phyloP scores from a whole-genome alignment of 768 basidiomycete genomes.

The Agrocybe praecox region DNA sequence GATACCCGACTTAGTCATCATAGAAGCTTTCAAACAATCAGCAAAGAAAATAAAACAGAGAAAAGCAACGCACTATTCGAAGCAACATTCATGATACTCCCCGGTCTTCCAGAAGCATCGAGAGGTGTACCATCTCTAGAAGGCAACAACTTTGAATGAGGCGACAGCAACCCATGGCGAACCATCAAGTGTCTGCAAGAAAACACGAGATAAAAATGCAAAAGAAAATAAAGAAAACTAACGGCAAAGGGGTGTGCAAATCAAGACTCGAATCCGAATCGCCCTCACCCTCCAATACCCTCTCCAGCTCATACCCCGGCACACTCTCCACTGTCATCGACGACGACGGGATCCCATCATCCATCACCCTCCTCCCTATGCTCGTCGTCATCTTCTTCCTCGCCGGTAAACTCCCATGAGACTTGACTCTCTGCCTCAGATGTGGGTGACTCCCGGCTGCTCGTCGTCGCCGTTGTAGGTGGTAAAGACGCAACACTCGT shows the following conservation, averaged over 20 bases:
- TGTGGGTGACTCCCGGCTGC: too few relatives aligned
- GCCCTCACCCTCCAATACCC: neutral
- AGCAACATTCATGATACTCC: too few relatives aligned
- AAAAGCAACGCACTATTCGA: conserved; percentile 25
- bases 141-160: too few relatives aligned
- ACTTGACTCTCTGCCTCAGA: conserved; percentile 3
- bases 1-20: conserved; percentile 40
- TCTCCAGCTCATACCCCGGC: conserved; percentile 8
- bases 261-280: conserved; percentile 19
- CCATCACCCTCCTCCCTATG: conserved; percentile 17
- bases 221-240: neutral
- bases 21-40: conserved; percentile 17
- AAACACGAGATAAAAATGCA: neutral
- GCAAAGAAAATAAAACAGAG: neutral
- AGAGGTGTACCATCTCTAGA: too few relatives aligned
- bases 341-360: conserved; percentile 15
- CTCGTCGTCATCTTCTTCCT: conserved; percentile 6
- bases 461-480: too few relatives aligned
- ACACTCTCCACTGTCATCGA: too few relatives aligned
- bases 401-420: too few relatives aligned
- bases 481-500: conserved; percentile 8
- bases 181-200: conserved; percentile 70
- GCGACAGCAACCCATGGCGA: conserved; percentile 65
- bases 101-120: too few relatives aligned
- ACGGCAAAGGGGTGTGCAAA: too few relatives aligned